Conservation (phyloP, 352 stramenopile genomes). For the Phytophthora citrophthora region DNA sequence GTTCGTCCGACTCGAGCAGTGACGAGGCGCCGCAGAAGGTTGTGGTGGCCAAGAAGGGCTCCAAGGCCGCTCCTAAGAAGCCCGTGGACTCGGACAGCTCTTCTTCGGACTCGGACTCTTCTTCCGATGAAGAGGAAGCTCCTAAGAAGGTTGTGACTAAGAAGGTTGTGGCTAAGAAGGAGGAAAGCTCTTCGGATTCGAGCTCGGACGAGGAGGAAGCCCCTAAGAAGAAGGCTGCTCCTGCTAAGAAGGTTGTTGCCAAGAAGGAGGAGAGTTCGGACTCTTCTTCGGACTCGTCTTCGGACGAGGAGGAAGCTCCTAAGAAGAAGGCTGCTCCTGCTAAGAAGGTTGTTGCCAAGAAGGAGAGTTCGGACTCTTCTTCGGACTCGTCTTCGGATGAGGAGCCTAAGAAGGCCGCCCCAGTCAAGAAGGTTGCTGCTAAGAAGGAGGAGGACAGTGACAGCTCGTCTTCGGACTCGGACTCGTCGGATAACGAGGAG, state of each 20-base stretch:
- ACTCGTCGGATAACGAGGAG: constrained; percentile 49
- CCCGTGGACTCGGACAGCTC: constrained; percentile 44
- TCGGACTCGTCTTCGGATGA: constrained; percentile 54
- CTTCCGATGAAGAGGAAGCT: constrained; percentile 48
- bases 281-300: constrained; percentile 38
- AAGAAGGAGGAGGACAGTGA: constrained; percentile 63
- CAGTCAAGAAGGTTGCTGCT: constrained; percentile 50
- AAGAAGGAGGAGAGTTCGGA: constrained; percentile 51
- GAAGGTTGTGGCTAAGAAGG: constrained; percentile 64
- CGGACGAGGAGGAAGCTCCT: constrained; percentile 41
- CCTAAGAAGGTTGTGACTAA: constrained; percentile 49
- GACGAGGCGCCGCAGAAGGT: constrained; percentile 61
- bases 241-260: constrained; percentile 47
- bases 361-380: constrained; percentile 31
- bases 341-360: constrained; percentile 58
- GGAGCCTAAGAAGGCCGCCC: constrained; percentile 40
- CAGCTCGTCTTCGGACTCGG: constrained; percentile 43
- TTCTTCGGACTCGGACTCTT: constrained; percentile 48
- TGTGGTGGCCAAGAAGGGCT: constrained; percentile 61
- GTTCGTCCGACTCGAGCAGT: constrained; percentile 59
- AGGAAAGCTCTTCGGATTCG: constrained; percentile 37
- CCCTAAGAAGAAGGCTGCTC: constrained; percentile 35
- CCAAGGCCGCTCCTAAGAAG: constrained; percentile 50
- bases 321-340: constrained; percentile 52
- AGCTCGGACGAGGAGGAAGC: constrained; percentile 51